Conservation (phyloP, 805 yeast genomes). For the Spathaspora passalidarum region DNA sequence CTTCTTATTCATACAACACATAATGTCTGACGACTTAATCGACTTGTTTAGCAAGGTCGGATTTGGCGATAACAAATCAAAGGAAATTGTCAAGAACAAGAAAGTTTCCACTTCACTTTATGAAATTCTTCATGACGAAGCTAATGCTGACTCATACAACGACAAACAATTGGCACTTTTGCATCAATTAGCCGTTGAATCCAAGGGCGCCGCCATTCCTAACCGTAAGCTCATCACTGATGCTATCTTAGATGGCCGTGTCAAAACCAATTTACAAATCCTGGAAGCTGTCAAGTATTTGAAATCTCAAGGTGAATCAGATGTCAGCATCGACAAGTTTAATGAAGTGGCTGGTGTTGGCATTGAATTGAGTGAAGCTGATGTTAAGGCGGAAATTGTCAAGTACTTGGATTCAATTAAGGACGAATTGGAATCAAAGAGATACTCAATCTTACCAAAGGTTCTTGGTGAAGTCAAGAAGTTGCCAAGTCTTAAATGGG, state of each 20-base stretch:
- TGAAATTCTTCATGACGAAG: conserved; percentile 51
- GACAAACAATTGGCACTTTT: conserved; percentile 62
- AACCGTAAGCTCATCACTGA: conserved; percentile 51
- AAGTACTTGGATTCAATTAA: conserved; percentile 59
- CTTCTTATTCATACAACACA: conserved; percentile 5
- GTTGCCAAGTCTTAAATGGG: conserved; percentile 83
- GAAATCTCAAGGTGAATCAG: conserved; percentile 39
- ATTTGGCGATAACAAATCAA: conserved; percentile 67
- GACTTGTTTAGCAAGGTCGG: conserved; percentile 50
- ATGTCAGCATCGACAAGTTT: conserved; percentile 41
- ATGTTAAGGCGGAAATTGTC: conserved; percentile 56
- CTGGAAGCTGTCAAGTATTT: conserved; percentile 78
- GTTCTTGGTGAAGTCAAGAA: conserved; percentile 75
- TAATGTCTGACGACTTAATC: conserved; percentile 23
- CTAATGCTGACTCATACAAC: conserved; percentile 33
- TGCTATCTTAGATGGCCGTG: conserved; percentile 61
- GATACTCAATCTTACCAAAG: conserved; percentile 78
- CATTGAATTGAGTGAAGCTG: conserved; percentile 60
- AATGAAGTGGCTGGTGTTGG: conserved; percentile 78
- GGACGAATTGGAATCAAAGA: conserved; percentile 59
- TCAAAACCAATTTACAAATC: conserved; percentile 71
- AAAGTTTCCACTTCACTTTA: conserved; percentile 74
- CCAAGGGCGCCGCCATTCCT: conserved; percentile 55
- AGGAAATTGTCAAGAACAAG: conserved; percentile 80
- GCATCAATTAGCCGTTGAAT: conserved; percentile 73